Conservation (phyloP, 768 basidiomycete genomes). For the Russula brevipes region DNA sequence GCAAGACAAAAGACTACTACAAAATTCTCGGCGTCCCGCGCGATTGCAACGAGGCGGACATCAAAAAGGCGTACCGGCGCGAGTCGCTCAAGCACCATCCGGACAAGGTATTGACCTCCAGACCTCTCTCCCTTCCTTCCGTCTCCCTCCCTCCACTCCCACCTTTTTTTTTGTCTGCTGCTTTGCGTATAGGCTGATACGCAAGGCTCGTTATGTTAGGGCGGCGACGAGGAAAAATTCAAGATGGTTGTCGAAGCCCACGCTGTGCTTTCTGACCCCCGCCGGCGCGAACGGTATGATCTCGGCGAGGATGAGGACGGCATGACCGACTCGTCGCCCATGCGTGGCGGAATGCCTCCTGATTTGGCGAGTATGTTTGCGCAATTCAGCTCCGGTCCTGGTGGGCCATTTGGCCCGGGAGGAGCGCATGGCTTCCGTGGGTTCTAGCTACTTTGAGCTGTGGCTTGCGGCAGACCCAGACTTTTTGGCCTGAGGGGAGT, state of each 20-base stretch:
- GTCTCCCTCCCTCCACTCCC: background rate
- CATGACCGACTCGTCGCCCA: conserved; percentile 34
- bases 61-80: conserved; percentile 88
- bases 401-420: conserved; percentile 8
- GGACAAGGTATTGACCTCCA: conserved; percentile 53
- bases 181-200: background rate
- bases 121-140: background rate
- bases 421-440: conserved; percentile 11
- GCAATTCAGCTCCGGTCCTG: conserved; percentile 14
- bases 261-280: conserved; percentile 73
- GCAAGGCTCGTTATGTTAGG: conserved; percentile 37
- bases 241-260: conserved; percentile 84
- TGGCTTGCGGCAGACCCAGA: background rate
- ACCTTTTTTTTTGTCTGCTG: background rate
- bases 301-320: conserved; percentile 80
- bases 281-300: conserved; percentile 69
- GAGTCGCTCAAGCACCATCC: conserved; percentile 84
- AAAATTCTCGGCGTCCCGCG: conserved; percentile 62
- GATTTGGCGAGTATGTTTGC: conserved; percentile 25
- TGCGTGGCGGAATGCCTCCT: conserved; percentile 38
- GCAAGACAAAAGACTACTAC: conserved; percentile 88
- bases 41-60: conserved; percentile 62
- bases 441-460: background rate
- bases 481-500: background rate
- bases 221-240: conserved; percentile 95